Conservation (phyloP, 2,329 filamentous ascomycete species). For the Bimuria novae-zelandiae region DNA sequence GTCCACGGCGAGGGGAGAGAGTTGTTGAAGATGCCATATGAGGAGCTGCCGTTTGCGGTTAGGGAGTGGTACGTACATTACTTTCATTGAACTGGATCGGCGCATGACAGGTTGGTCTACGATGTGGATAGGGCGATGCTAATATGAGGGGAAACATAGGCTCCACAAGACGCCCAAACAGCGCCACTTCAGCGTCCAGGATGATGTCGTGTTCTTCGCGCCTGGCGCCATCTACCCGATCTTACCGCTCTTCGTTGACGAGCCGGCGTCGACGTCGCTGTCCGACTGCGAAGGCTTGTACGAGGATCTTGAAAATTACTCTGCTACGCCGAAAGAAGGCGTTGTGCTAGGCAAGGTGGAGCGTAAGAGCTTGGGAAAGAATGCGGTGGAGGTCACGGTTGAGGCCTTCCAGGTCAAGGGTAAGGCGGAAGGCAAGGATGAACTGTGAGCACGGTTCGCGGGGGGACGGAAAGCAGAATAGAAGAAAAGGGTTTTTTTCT, state of each 20-base stretch:
- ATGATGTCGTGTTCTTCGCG: conserved; percentile 57
- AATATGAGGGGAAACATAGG: conserved; percentile 21
- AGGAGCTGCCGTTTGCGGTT: conserved; percentile 50
- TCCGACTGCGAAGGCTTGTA: conserved; percentile 50
- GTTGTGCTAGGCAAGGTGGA: conserved; percentile 34
- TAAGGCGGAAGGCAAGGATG: conserved; percentile 8
- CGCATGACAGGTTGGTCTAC: background rate
- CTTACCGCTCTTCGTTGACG: conserved; percentile 57
- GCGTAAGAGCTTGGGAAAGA: conserved; percentile 28
- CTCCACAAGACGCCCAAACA: conserved; percentile 52
- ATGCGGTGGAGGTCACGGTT: conserved; percentile 38
- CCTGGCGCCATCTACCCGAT: conserved; percentile 58
- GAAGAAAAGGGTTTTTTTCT: too few species aligned
- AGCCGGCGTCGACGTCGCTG: conserved; percentile 36
- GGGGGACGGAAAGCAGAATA: too few species aligned
- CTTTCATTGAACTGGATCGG: background rate
- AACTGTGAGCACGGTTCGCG: too few species aligned
- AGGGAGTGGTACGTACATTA: conserved; percentile 21
- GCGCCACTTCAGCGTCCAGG: conserved; percentile 47
- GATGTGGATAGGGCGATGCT: background rate
- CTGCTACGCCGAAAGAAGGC: conserved; percentile 34
- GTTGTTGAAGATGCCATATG: conserved; percentile 54
- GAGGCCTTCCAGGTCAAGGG: conserved; percentile 35
- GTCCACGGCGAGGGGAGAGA: conserved; percentile 57
- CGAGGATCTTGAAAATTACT: conserved; percentile 39